Base-by-base conservation (phyloP, 169 alveolate genomes). In the Cryptosporidium meleagridis region DNA sequence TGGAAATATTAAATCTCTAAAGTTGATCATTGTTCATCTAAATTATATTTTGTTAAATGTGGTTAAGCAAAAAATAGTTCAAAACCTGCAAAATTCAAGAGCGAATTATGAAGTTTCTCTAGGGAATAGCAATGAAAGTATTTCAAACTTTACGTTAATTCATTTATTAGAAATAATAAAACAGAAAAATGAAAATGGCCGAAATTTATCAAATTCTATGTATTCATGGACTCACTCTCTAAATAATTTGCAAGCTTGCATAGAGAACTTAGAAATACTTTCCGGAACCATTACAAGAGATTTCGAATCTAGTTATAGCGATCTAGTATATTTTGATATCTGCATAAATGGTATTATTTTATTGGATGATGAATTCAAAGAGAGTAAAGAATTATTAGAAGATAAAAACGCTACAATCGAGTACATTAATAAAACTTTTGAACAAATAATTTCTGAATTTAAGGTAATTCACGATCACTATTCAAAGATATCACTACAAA, bases 211-310 rank as follows among this genome's bases (percentile, higher is more conserved):
- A 44, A 62, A 58, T 80, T 59, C 89, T 26, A 80, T 26, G 67
- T 39, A 80, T 23, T 80, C 89, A n/a, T 80, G 89, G 89, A 59
- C 89, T 14, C 89, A 80, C 31, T 80, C 89, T 6, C 3, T 80
- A 14, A 80, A 80, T 62, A 80, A 80, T 65, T 48, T 80, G 33
- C 89, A 80, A 44, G 89, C 67, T 21, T 80, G 89, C 35, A 80
- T 80, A 33, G 89, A 80, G 33, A 80, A 80, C 62, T 12, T 80
- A n/a, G 89, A 80, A 29, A 80, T 80, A 62, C 53, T 80, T 26
- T 41, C 62, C 5, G 67, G 62, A 65, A 48, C 89, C 16, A 80
- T 80, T 23, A 18, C 62, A 35, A 21, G 75, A 18, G 89, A 80
- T 29, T 80, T 80, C 62, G 89, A 62, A 51, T 52, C 37, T 3